phyloP scores from a whole-genome alignment of 257 asterid species.

The Scutellaria minor region DNA sequence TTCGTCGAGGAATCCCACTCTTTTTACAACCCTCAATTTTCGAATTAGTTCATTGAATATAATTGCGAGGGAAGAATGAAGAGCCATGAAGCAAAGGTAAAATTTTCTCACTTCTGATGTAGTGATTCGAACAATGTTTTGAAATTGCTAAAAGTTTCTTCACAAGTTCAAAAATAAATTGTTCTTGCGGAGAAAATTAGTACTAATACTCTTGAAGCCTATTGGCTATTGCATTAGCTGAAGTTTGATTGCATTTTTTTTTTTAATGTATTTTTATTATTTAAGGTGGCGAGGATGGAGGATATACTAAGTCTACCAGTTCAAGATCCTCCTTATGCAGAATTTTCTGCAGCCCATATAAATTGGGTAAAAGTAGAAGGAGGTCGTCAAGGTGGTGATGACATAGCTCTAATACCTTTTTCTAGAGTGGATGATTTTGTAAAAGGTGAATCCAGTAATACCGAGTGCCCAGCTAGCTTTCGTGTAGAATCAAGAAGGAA shows the following conservation, averaged over 20 bases:
- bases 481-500: constrained; percentile 62
- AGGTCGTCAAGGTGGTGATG: constrained; percentile 66
- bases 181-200: background rate
- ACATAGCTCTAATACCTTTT: constrained; percentile 55
- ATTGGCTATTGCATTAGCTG: background rate
- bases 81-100: constrained; percentile 51
- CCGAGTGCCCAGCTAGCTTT: constrained; percentile 56
- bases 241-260: constrained; percentile 8
- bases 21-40: background rate
- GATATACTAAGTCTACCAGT: constrained; percentile 58
- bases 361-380: constrained; percentile 66
- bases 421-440: constrained; percentile 60
- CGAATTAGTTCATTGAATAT: constrained; percentile 18
- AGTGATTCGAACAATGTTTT: background rate
- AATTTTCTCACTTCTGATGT: background rate
- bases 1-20: background rate
- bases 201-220: background rate
- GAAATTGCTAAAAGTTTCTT: background rate
- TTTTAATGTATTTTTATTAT: background rate
- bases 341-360: constrained; percentile 54
- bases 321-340: constrained; percentile 58
- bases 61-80: constrained; percentile 38
- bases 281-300: constrained; percentile 60
- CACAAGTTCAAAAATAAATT: background rate
- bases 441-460: constrained; percentile 58